Conservation (phyloP, 768 basidiomycete species). For the Kwoniella bestiolae region DNA sequence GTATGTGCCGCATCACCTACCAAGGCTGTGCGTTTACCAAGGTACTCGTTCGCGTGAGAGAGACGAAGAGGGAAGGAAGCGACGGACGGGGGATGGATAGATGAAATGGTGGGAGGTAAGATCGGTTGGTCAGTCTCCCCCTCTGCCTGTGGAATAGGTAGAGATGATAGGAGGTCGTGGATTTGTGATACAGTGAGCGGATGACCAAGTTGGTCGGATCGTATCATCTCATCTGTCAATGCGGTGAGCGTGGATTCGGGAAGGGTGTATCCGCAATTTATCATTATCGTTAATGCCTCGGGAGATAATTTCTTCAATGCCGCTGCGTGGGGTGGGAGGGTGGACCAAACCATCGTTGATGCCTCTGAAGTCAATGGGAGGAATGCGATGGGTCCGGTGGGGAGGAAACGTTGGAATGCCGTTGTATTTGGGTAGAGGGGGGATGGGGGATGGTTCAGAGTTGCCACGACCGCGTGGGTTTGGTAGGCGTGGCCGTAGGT, state of each 20-base stretch:
- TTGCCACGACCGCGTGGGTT: conserved; percentile 87
- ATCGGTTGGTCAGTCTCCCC: conserved; percentile 66
- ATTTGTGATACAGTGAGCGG: conserved; percentile 63
- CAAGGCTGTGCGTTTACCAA: conserved; percentile 80
- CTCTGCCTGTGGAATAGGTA: conserved; percentile 1
- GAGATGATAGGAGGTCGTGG: background rate
- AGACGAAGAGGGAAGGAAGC: conserved; percentile 90
- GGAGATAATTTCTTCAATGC: conserved; percentile 71
- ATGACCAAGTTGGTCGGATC: background rate
- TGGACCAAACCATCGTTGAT: conserved; percentile 95
- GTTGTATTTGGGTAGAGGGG: conserved; percentile 65
- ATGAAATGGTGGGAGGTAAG: conserved; percentile 74
- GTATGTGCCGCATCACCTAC: conserved; percentile 97
- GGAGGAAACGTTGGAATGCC: conserved; percentile 91
- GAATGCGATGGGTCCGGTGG: conserved; percentile 94
- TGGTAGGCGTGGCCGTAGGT: conserved; percentile 92
- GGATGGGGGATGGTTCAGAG: conserved; percentile 73
- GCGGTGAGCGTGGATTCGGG: conserved; percentile 43
- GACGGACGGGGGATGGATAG: conserved; percentile 71
- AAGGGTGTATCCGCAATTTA: conserved; percentile 84
- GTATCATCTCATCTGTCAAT: conserved; percentile 42
- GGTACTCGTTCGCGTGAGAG: conserved; percentile 82
- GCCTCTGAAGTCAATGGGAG: conserved; percentile 77
- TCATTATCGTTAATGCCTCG: conserved; percentile 69
- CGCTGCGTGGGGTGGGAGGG: conserved; percentile 73